phyloP scores from a whole-genome alignment of 2,329 filamentous ascomycete genomes.

The Colletotrichum neosansevieriae region DNA sequence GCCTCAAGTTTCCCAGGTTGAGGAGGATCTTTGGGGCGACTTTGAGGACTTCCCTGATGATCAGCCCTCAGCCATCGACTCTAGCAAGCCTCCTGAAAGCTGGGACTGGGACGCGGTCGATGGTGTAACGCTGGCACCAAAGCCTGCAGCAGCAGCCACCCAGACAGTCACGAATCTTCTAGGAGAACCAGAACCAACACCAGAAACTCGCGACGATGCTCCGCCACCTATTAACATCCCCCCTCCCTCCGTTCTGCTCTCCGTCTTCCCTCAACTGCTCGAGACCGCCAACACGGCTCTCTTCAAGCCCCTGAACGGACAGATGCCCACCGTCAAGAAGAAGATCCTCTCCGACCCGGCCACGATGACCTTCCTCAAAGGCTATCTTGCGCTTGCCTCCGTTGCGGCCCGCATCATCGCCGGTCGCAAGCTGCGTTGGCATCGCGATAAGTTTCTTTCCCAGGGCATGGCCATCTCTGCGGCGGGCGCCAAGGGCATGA shows the following conservation, averaged over 20 bases:
- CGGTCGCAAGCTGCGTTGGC: conserved; percentile 89
- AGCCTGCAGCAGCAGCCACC: conserved; percentile 8
- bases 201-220: conserved; percentile 47
- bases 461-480: conserved; percentile 91
- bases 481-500: conserved; percentile 86
- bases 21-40: conserved; percentile 62
- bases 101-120: conserved; percentile 66
- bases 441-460: conserved; percentile 84
- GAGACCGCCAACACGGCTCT: conserved; percentile 72
- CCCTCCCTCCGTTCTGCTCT: conserved; percentile 85
- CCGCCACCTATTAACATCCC: conserved; percentile 87
- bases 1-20: conserved; percentile 47
- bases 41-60: conserved; percentile 59
- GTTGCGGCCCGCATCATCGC: conserved; percentile 86
- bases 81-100: conserved; percentile 44
- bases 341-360: conserved; percentile 72
- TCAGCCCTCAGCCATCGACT: conserved; percentile 40
- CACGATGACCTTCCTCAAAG: conserved; percentile 72
- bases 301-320: conserved; percentile 73
- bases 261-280: conserved; percentile 80
- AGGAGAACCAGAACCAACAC: not conserved
- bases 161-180: conserved; percentile 3
- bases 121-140: conserved; percentile 42
- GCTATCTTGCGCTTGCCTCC: conserved; percentile 72
- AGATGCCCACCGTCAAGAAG: conserved; percentile 68